Conservation (phyloP, 805 yeast genomes). For the Candida sakaeoensis region DNA sequence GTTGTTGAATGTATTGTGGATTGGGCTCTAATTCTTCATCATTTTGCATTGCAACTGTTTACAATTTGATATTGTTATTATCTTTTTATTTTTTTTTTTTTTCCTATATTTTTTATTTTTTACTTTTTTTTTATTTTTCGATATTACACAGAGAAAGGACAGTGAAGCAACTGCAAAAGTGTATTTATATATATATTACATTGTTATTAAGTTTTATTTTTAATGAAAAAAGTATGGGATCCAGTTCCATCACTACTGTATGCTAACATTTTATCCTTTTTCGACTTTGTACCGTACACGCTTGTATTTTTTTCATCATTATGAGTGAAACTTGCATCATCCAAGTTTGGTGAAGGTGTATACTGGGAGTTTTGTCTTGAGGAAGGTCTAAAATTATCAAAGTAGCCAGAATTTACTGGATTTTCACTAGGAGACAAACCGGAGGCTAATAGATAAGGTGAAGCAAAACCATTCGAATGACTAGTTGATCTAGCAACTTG, state of each 20-base stretch:
- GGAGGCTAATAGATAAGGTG: constrained; percentile 66
- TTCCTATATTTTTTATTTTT: constrained; percentile 3
- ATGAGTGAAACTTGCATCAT: neutral
- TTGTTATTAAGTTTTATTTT: constrained; percentile 22
- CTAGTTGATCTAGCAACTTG: constrained; percentile 6
- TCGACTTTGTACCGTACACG: neutral
- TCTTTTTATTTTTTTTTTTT: no score
- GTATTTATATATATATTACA: constrained; percentile 1
- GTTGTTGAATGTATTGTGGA: constrained; percentile 26
- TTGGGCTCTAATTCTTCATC: constrained; percentile 10
- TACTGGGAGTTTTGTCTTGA: constrained; percentile 10
- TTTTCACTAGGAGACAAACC: constrained; percentile 33
- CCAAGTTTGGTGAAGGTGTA: neutral
- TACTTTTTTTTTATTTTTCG: neutral
- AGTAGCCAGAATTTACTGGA: constrained; percentile 12
- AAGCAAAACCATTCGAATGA: constrained; percentile 47
- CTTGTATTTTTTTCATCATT: neutral
- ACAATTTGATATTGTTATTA: neutral
- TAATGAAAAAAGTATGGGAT: constrained; percentile 33
- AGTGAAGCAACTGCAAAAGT: no score
- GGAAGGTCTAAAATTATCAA: constrained; percentile 8
- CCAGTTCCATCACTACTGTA: constrained; percentile 40
- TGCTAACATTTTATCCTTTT: constrained; percentile 35
- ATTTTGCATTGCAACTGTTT: neutral
- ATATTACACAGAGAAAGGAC: neutral